phyloP scores from a whole-genome alignment of 371 early-diverging fungal genomes.

The Mortierella sp. region DNA sequence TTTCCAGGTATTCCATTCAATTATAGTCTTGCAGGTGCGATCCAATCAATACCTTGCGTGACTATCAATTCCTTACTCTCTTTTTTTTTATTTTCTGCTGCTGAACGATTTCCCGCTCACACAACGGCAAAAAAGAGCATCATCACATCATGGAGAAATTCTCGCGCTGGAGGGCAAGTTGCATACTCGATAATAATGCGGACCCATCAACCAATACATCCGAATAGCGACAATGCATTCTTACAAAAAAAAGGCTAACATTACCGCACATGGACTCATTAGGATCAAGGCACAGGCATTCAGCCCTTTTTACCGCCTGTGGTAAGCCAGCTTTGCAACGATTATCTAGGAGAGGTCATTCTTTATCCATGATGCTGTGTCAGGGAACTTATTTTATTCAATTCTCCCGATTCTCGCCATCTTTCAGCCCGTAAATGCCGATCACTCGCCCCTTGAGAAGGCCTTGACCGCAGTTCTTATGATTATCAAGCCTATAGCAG shows the following conservation, averaged over 20 bases:
- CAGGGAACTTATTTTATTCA: background rate
- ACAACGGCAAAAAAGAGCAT: no score
- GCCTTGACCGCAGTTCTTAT: slow-evolving; percentile 30
- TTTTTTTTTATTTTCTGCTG: no score
- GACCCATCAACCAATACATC: background rate
- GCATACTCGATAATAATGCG: background rate
- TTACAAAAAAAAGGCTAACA: slow-evolving; percentile 1
- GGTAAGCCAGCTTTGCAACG: slow-evolving; percentile 55
- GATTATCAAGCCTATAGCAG: slow-evolving; percentile 64
- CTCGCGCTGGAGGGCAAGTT: slow-evolving; percentile 76
- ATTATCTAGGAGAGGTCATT: background rate
- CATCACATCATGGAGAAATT: slow-evolving; percentile 70
- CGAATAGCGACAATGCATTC: background rate
- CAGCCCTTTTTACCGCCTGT: slow-evolving; percentile 91
- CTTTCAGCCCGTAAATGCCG: slow-evolving; percentile 56
- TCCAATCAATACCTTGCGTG: background rate
- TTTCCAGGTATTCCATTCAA: no score
- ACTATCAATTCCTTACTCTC: background rate
- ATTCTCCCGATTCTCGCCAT: background rate
- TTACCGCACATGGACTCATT: slow-evolving; percentile 7
- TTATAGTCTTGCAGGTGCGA: no score
- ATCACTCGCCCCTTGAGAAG: slow-evolving; percentile 38
- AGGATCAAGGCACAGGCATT: slow-evolving; percentile 89
- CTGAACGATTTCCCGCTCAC: no score
- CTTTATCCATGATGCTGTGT: background rate